A percentile compares a stretch with the other conserved stretches of the same genome.
Evolutionary conservation across 2,329 filamentous ascomycete species (phyloP).

Genomic region (Curvularia hawaiiensis): DNA sequence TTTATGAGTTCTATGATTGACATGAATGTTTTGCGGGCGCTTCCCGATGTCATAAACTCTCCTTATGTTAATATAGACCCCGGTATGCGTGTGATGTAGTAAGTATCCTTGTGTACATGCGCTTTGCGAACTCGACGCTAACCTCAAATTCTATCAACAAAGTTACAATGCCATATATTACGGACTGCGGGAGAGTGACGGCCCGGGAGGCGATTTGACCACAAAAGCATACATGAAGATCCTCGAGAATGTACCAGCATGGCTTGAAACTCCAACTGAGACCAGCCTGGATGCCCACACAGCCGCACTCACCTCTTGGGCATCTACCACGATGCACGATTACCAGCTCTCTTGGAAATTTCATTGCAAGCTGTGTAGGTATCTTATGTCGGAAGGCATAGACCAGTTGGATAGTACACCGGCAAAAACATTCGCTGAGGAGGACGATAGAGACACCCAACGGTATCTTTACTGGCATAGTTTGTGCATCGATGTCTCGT

Average conservation of each 20-base stretch:
- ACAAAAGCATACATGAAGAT: conserved; percentile 34
- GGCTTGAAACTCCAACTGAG: conserved; percentile 25
- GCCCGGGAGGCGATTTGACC: conserved; percentile 17
- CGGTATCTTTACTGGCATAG: conserved; percentile 35
- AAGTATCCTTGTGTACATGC: background rate
- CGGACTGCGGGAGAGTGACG: conserved; percentile 25
- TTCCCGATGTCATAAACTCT: conserved; percentile 35
- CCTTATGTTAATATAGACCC: conserved; percentile 36
- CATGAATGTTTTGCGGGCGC: conserved; percentile 21
- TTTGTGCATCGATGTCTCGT: conserved; percentile 31
- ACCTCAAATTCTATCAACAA: background rate
- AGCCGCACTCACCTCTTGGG: conserved; percentile 32
- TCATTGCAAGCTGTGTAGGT: conserved; percentile 36
- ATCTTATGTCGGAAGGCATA: conserved; percentile 25
- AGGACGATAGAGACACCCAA: conserved; percentile 19
- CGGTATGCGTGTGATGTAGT: conserved; percentile 31
- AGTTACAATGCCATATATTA: conserved; percentile 35
- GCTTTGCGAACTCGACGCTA: background rate
- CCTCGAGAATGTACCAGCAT: conserved; percentile 34
- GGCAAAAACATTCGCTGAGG: conserved; percentile 29
- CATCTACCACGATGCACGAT: conserved; percentile 33
- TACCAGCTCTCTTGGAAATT: conserved; percentile 40
- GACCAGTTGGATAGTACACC: conserved; percentile 29
- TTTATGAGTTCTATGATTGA: conserved; percentile 20
- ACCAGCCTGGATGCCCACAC: conserved; percentile 28